phyloP scores from a whole-genome alignment of 2,329 filamentous ascomycete genomes.

The Helminthosporium solani region DNA sequence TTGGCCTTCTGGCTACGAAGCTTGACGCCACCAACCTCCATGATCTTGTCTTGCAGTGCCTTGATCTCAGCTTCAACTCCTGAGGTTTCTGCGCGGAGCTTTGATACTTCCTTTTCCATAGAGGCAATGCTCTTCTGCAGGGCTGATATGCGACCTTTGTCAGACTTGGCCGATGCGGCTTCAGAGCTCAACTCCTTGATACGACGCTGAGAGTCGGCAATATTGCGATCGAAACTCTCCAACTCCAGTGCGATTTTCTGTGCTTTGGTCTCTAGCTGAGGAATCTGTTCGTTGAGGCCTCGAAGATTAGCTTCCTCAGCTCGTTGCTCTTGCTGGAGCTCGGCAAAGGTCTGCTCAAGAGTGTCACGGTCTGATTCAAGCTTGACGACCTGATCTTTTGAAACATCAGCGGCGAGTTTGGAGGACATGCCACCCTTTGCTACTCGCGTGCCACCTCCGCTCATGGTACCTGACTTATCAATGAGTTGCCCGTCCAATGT shows the following conservation, averaged over 20 bases:
- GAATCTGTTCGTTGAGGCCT: slow-evolving; percentile 74
- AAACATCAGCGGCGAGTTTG: slow-evolving; percentile 83
- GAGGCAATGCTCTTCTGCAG: slow-evolving; percentile 77
- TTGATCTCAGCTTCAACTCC: slow-evolving; percentile 94
- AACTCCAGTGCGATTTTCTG: slow-evolving; percentile 89
- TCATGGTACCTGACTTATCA: slow-evolving; percentile 98
- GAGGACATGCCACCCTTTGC: slow-evolving; percentile 96
- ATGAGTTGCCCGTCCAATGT: slow-evolving; percentile 94
- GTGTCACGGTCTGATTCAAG: slow-evolving; percentile 84
- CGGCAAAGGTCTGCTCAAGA: slow-evolving; percentile 77
- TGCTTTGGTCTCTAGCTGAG: slow-evolving; percentile 81
- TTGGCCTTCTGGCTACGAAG: slow-evolving; percentile 86
- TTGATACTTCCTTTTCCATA: slow-evolving; percentile 75
- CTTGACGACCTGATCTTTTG: slow-evolving; percentile 83
- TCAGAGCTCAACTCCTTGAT: slow-evolving; percentile 82
- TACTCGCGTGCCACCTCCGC: slow-evolving; percentile 86
- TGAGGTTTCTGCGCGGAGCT: slow-evolving; percentile 79
- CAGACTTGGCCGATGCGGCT: slow-evolving; percentile 75
- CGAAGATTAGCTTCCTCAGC: slow-evolving; percentile 74
- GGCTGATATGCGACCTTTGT: slow-evolving; percentile 70
- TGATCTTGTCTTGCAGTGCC: slow-evolving; percentile 90
- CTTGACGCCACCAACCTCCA: slow-evolving; percentile 95
- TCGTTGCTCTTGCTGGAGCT: slow-evolving; percentile 81
- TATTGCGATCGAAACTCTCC: slow-evolving; percentile 80
- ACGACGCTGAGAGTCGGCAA: slow-evolving; percentile 79